phyloP scores from a whole-genome alignment of 371 early-diverging fungal genomes.

The Cokeromyces recurvatus region DNA sequence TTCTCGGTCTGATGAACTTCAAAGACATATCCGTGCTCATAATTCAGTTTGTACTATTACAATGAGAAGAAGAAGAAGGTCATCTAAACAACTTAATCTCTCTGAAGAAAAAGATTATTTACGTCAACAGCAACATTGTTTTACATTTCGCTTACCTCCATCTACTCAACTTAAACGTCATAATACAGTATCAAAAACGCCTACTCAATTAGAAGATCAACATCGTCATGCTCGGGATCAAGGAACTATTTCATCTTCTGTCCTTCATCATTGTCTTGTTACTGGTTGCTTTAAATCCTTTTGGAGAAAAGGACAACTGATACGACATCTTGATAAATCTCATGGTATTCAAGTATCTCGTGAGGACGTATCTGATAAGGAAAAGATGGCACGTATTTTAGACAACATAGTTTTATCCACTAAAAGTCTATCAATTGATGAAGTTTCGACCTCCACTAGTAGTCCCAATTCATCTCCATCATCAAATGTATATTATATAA shows the following conservation, averaged over 20 bases:
- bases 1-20: conserved; percentile 84
- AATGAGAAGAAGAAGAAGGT: conserved; percentile 5
- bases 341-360: conserved; percentile 11
- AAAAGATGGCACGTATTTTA: conserved; percentile 2
- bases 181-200: neutral
- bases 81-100: conserved; percentile 15
- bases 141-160: conserved; percentile 29
- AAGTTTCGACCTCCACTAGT: too few species aligned
- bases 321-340: conserved; percentile 34
- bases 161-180: neutral
- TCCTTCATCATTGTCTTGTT: conserved; percentile 36
- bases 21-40: conserved; percentile 70
- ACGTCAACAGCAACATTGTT: conserved; percentile 40
- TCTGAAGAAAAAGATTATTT: conserved; percentile 35
- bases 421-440: too few species aligned
- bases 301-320: conserved; percentile 42
- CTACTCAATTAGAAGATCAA: conserved; percentile 1
- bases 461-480: too few species aligned
- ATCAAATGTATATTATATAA: too few species aligned
- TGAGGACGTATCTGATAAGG: conserved; percentile 9
- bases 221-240: conserved; percentile 15
- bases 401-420: too few species aligned
- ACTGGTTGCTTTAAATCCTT: conserved; percentile 40
- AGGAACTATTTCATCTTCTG: conserved; percentile 19
- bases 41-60: conserved; percentile 25